Conservation (phyloP, 2,329 filamentous ascomycete species). For the Curvularia lunata region DNA sequence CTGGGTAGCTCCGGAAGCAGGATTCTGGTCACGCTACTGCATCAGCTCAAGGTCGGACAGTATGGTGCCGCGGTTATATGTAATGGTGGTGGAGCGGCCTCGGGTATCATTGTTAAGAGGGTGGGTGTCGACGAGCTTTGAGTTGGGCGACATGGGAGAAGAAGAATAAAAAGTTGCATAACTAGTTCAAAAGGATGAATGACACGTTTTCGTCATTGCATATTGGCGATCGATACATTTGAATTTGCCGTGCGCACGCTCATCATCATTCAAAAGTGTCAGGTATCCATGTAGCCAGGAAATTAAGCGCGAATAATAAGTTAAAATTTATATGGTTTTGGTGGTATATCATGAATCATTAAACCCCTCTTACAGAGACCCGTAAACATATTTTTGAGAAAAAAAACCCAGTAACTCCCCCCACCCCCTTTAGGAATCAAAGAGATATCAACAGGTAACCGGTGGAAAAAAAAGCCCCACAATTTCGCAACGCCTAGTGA, state of each 20-base stretch:
- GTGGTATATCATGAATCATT: background rate
- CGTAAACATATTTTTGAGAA: background rate
- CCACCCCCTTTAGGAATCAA: background rate
- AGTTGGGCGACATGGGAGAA: background rate
- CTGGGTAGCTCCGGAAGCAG: slow-evolving; percentile 91
- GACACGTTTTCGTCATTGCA: too few species aligned
- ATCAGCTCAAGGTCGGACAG: slow-evolving; percentile 89
- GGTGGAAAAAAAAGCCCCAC: too few species aligned
- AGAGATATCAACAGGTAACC: too few species aligned
- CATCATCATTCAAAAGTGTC: too few species aligned
- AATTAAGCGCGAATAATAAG: too few species aligned
- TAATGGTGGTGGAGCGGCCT: slow-evolving; percentile 93
- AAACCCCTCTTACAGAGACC: background rate
- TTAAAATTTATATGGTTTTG: background rate
- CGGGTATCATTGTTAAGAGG: slow-evolving; percentile 88
- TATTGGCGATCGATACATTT: too few species aligned
- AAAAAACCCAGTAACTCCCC: background rate
- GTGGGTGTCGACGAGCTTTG: slow-evolving; percentile 52
- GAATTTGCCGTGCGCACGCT: too few species aligned
- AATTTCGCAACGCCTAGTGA: background rate
- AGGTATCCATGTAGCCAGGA: too few species aligned
- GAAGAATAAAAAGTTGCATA: too few species aligned
- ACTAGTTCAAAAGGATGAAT: too few species aligned
- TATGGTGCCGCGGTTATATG: slow-evolving; percentile 96
- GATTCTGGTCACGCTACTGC: slow-evolving; percentile 86